phyloP scores from a whole-genome alignment of 495 filamentous ascomycete species.

The Darksidea phi region DNA sequence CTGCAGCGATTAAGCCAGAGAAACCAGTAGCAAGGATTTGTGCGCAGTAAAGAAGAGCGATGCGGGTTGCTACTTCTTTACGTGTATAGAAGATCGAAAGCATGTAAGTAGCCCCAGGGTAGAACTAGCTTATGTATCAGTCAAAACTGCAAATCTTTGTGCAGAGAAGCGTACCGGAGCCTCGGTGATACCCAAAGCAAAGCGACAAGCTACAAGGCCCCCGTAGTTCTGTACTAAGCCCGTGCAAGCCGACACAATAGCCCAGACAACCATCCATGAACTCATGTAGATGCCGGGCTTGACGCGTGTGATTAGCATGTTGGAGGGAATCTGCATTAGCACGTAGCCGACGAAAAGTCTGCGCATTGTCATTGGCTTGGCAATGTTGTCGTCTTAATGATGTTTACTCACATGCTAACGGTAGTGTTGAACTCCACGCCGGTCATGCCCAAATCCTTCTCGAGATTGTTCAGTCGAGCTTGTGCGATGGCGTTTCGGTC shows the following conservation, averaged over 20 bases:
- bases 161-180: neutral
- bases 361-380: neutral
- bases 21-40: neutral
- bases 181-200: neutral
- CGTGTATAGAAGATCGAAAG: slow-evolving; percentile 6
- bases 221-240: neutral
- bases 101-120: neutral
- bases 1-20: neutral
- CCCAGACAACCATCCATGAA: slow-evolving; percentile 1
- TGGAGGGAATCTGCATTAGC: neutral
- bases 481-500: slow-evolving; percentile 62
- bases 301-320: slow-evolving; percentile 1
- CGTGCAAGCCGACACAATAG: neutral
- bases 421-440: slow-evolving; percentile 56
- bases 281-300: slow-evolving; percentile 3
- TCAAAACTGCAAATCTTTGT: neutral
- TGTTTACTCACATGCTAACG: slow-evolving; percentile 45
- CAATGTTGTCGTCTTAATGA: neutral
- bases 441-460: slow-evolving; percentile 49
- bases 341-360: slow-evolving; percentile 18
- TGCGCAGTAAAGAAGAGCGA: neutral
- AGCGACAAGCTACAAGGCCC: slow-evolving; percentile 3
- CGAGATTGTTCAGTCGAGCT: slow-evolving; percentile 53
- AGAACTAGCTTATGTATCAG: neutral
- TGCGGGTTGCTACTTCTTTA: neutral